Conservation (phyloP, 1,284 basidiomycete species). For the Lignosus rhinocerotis region DNA sequence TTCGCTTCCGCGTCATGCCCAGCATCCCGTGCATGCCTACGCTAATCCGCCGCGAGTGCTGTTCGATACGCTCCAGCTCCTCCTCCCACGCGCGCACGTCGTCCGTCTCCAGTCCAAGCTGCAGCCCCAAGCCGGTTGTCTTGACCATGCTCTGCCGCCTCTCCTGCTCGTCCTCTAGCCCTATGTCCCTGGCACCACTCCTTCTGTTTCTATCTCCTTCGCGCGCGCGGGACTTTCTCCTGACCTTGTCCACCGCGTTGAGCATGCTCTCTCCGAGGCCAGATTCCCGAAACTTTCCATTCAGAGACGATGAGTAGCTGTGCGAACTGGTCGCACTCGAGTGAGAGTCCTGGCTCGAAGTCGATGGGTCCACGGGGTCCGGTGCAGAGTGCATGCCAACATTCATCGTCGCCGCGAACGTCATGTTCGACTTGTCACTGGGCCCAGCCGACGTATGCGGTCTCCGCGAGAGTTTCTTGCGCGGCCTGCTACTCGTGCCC, state of each 20-base stretch:
- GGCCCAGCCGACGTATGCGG: constrained; percentile 73
- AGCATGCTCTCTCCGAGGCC: constrained; percentile 23
- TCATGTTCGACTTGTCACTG: constrained; percentile 49
- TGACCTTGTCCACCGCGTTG: constrained; percentile 20
- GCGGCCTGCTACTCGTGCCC: constrained; percentile 21
- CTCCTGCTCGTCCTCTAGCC: constrained; percentile 17
- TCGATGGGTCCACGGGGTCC: constrained; percentile 11
- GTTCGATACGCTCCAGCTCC: constrained; percentile 71
- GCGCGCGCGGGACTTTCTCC: constrained; percentile 16
- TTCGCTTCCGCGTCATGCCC: constrained; percentile 42
- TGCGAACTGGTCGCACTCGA: constrained; percentile 17
- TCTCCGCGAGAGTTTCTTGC: constrained; percentile 40
- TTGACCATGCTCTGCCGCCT: constrained; percentile 15
- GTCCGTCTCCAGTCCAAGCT: constrained; percentile 24
- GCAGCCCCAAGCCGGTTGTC: constrained; percentile 17
- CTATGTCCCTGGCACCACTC: constrained; percentile 14
- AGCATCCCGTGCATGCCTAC: constrained; percentile 55
- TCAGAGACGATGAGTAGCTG: constrained; percentile 10
- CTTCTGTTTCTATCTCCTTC: constrained; percentile 23
- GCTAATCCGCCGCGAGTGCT: constrained; percentile 59
- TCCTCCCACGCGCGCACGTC: constrained; percentile 73
- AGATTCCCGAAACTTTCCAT: constrained; percentile 14
- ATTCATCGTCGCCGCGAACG: constrained; percentile 25
- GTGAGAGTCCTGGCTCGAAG: constrained; percentile 30
- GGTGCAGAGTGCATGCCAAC: constrained; percentile 12